Conservation (phyloP, 331 rosid species). For the Malus hybrid region DNA sequence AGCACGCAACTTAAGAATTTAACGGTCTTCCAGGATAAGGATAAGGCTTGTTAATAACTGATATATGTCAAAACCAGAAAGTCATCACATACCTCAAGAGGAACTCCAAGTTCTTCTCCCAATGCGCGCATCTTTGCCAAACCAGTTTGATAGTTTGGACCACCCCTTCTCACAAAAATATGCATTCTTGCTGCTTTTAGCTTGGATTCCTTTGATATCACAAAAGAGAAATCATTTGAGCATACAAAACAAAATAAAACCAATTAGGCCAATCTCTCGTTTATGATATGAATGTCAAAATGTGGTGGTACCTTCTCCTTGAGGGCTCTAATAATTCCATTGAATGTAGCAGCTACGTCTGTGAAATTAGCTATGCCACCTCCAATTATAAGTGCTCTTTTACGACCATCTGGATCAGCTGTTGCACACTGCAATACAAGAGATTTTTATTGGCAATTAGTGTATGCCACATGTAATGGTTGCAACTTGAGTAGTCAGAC, state of each 20-base stretch:
- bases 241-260: not conserved
- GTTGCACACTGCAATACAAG: constrained; percentile 69
- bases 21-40: not conserved
- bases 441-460: not conserved
- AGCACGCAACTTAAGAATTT: not conserved
- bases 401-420: constrained; percentile 69
- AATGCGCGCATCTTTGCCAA: constrained; percentile 62
- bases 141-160: constrained; percentile 85
- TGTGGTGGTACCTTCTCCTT: constrained; percentile 50
- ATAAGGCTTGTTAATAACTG: not conserved
- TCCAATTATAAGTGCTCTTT: constrained; percentile 85
- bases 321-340: constrained; percentile 69
- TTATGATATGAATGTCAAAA: not conserved
- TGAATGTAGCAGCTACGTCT: constrained; percentile 83
- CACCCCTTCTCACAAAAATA: constrained; percentile 77
- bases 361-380: constrained; percentile 94
- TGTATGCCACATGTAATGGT: not conserved
- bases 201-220: constrained; percentile 65
- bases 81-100: constrained; percentile 53
- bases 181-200: constrained; percentile 76
- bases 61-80: not conserved
- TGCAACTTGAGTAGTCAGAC: not conserved
- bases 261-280: not conserved
- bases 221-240: not conserved
- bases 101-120: constrained; percentile 75